These are phyloP conservation scores for Harringtonia aguacate DNA, from an alignment of 2,329 filamentous ascomycete genomes.

Conservation along the genomic window DNA sequence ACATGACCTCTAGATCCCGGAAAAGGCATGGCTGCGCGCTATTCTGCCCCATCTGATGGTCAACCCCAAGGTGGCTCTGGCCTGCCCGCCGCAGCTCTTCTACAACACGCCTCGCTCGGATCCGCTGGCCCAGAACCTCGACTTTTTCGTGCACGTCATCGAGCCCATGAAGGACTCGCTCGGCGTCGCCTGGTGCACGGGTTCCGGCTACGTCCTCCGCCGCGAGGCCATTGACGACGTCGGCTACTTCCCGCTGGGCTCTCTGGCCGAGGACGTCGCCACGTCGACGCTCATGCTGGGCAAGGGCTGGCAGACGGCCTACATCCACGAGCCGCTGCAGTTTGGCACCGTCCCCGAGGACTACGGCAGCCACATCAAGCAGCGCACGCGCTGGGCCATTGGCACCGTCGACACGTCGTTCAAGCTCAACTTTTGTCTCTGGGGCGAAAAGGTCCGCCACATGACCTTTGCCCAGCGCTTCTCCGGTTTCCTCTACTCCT, in stretches of 20 bases:
- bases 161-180: constrained; percentile 39
- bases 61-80: constrained; percentile 45
- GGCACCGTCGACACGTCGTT: constrained; percentile 47
- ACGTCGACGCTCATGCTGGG: constrained; percentile 49
- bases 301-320: constrained; percentile 51
- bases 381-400: constrained; percentile 45
- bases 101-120: constrained; percentile 51
- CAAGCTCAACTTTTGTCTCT: constrained; percentile 50
- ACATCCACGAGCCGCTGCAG: constrained; percentile 48
- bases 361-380: constrained; percentile 42
- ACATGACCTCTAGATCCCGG: constrained; percentile 35
- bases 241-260: constrained; percentile 49
- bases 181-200: constrained; percentile 52
- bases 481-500: constrained; percentile 46
- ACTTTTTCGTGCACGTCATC: constrained; percentile 45
- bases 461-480: constrained; percentile 49
- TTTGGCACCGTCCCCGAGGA: constrained; percentile 50
- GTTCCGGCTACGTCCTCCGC: constrained; percentile 50
- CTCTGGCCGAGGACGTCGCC: constrained; percentile 49
- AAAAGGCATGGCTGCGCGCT: constrained; percentile 47
- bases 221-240: constrained; percentile 50
- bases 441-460: constrained; percentile 36
- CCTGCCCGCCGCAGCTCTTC: constrained; percentile 51
- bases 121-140: constrained; percentile 45
- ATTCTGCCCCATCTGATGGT: constrained; percentile 48